Evolutionary conservation across 176 grass and related monocot species (phyloP).

Genomic region (Triticum dicoccoides): DNA sequence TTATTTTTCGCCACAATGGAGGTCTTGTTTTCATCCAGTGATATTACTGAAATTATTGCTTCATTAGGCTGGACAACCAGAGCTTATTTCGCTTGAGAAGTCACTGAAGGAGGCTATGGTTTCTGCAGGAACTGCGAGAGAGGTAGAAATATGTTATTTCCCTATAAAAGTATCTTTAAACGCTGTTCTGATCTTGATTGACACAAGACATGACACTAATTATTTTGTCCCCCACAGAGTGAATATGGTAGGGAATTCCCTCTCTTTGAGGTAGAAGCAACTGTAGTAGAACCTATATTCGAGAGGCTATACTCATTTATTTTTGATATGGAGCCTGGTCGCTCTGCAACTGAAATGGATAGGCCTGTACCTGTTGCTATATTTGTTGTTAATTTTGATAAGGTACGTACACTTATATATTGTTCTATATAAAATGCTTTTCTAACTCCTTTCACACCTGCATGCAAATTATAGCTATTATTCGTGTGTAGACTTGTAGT

Average conservation of each 20-base stretch:
- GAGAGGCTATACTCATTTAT: constrained; percentile 91
- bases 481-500: neutral
- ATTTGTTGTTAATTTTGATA: constrained; percentile 99
- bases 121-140: constrained; percentile 78
- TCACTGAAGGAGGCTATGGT: constrained; percentile 85
- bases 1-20: constrained; percentile 7
- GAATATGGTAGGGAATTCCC: constrained; percentile 95
- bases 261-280: constrained; percentile 95
- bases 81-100: constrained; percentile 93
- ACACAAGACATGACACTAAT: constrained; percentile 17
- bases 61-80: constrained; percentile 90
- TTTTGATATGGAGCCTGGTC: constrained; percentile 84
- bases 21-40: constrained; percentile 1
- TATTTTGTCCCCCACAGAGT: constrained; percentile 53
- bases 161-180: neutral
- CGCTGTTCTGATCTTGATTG: constrained; percentile 3
- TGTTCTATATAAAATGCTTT: constrained; percentile 11
- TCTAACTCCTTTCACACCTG: neutral
- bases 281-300: constrained; percentile 73
- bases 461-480: constrained; percentile 24
- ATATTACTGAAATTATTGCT: constrained; percentile 20
- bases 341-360: constrained; percentile 81
- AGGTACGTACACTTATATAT: constrained; percentile 49
- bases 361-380: constrained; percentile 81
- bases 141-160: constrained; percentile 51